phyloP scores from a whole-genome alignment of 2,329 filamentous ascomycete genomes.

The Chrysoporthe austroafricana region DNA sequence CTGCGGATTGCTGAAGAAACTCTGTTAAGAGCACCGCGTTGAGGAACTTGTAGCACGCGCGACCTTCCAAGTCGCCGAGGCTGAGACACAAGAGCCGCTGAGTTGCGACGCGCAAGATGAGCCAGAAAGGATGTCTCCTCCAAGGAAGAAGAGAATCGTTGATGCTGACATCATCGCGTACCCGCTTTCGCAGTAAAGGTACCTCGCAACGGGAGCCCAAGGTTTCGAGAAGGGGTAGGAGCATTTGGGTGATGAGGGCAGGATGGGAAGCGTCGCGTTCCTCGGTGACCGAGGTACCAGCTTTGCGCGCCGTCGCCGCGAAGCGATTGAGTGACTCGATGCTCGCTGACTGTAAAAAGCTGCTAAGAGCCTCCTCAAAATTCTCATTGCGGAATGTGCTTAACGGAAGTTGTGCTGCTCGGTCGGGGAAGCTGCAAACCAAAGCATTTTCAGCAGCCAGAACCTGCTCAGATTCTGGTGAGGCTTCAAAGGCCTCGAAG shows the following conservation, averaged over 20 bases:
- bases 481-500: constrained; percentile 55
- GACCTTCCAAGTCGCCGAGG: constrained; percentile 46
- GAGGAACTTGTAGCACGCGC: constrained; percentile 60
- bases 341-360: constrained; percentile 60
- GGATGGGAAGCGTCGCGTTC: constrained; percentile 61
- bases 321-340: constrained; percentile 57
- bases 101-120: constrained; percentile 60
- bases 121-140: constrained; percentile 64
- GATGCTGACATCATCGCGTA: constrained; percentile 63
- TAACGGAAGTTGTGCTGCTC: constrained; percentile 48
- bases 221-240: constrained; percentile 63
- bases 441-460: constrained; percentile 54
- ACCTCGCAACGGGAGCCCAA: constrained; percentile 47
- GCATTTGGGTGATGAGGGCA: constrained; percentile 57
- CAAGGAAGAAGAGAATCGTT: constrained; percentile 55
- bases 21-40: constrained; percentile 52
- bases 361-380: constrained; percentile 44
- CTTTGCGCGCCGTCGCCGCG: constrained; percentile 54
- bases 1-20: constrained; percentile 46
- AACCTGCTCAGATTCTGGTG: constrained; percentile 54
- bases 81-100: constrained; percentile 52
- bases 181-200: constrained; percentile 54
- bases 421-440: constrained; percentile 61
- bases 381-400: constrained; percentile 31
- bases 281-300: constrained; percentile 52